Evolutionary conservation across 345 rosid genomes (phyloP), one percentile per base, ranked within the genome.

Genomic region (Gossypium sturtianum): DNA sequence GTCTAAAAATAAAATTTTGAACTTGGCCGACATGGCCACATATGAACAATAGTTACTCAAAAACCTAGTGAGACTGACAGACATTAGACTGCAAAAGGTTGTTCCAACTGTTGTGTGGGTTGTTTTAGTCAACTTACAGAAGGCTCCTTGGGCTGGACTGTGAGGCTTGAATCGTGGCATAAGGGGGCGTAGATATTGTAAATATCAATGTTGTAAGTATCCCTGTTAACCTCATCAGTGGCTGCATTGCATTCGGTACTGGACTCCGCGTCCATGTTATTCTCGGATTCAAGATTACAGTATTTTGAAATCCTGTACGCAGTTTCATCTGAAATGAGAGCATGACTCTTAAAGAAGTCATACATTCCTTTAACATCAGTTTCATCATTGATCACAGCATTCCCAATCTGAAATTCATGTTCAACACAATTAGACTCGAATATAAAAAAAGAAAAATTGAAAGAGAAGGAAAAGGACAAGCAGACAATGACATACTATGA

Each of bases 101-200:
- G 3, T 47, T 19, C 22, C 34, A 45, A 65, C 1, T 1, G 52
- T 65, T 65, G 48, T 44, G 51, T 12, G 27, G 52, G 38, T 62
- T 12, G 34, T 1, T 2, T 34, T 34, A 34, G 43, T 58, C 44
- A 56, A 82, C 86, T 81, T 74, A 86, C 86, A 0, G 84, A 78
- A 48, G 82, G 68, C 49, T 80, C 80, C 73, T 77, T 85, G 79
- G 93, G 97, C 12, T 20, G 78, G 68, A 80, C 52, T 23, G 93
- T 92, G 81, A 89, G 86, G 44, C 54, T 82, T 70, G 85, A 54
- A 58, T 77, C 77, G 81, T 49, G 56, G 84, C 98, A 92, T 12
- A 77, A 0, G 1, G 97, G 91, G 23, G 92, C 97, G 72, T 90
- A 94, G 74, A 92, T 90, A 84, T 84, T 89, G 85, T 88, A 91